These are phyloP conservation scores for Fusarium sambucinum DNA, from an alignment of 2,329 filamentous ascomycete genomes.

Conservation along the genomic window DNA sequence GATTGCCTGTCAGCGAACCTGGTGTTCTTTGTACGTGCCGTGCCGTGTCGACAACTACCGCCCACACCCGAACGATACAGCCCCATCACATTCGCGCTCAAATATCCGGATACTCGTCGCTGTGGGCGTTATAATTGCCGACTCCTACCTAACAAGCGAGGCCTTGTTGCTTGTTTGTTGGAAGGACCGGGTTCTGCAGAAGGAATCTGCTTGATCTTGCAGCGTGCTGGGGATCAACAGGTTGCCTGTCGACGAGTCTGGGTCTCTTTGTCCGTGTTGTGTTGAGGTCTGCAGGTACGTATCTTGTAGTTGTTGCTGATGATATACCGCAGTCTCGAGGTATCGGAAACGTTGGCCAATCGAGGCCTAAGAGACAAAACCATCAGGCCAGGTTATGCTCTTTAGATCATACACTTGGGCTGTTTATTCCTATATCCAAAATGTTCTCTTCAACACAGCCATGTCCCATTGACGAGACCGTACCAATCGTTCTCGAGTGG, in stretches of 20 bases:
- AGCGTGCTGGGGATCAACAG: constrained; percentile 15
- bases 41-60: background rate
- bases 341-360: too few species aligned
- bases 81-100: background rate
- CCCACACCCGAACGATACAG: background rate
- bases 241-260: constrained; percentile 22
- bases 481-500: constrained; percentile 23
- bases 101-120: constrained; percentile 4
- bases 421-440: background rate
- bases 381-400: too few species aligned
- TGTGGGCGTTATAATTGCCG: constrained; percentile 30
- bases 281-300: constrained; percentile 11
- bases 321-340: background rate
- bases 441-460: constrained; percentile 12
- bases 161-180: constrained; percentile 10
- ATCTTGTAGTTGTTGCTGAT: background rate
- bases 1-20: constrained; percentile 16
- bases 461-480: constrained; percentile 22
- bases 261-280: constrained; percentile 9
- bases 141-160: constrained; percentile 26
- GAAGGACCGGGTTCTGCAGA: constrained; percentile 30
- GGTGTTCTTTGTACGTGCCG: background rate
- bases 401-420: too few species aligned
- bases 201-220: constrained; percentile 13
- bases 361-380: too few species aligned